Percentiles rank a stretch among this genome's conserved stretches.
Conservation (phyloP, 441 rosid species). For the Hypseocharis bilobata region DNA sequence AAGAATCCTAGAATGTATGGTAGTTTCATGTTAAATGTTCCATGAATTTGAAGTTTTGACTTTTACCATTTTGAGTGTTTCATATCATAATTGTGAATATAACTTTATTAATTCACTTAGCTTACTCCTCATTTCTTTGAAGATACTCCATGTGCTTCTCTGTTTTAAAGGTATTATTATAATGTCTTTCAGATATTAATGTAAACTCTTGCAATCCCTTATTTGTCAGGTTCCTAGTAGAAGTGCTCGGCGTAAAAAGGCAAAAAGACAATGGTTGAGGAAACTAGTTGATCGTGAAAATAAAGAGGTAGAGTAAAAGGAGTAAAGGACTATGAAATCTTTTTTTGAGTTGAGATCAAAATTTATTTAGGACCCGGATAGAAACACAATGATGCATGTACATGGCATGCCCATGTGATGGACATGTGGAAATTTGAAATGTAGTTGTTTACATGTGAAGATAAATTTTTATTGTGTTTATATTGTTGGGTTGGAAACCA, state of each 20-base stretch:
- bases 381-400: not conserved
- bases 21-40: not conserved
- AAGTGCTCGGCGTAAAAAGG: constrained; percentile 85
- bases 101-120: constrained; percentile 15
- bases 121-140: constrained; percentile 18
- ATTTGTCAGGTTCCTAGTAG: constrained; percentile 57
- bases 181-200: not conserved
- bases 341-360: constrained; percentile 5
- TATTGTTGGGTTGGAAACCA: not conserved
- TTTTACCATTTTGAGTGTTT: not conserved
- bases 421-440: not conserved
- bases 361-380: constrained; percentile 12
- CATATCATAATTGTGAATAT: not conserved
- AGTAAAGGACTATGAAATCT: not conserved
- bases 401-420: not conserved
- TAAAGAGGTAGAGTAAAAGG: constrained; percentile 39
- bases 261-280: constrained; percentile 64
- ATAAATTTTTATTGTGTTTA: not conserved
- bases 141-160: constrained; percentile 1
- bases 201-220: constrained; percentile 19
- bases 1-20: not conserved
- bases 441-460: not conserved
- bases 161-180: not conserved
- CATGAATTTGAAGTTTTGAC: not conserved
- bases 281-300: constrained; percentile 49